Conservation (phyloP, 2,329 filamentous ascomycete species). For the Chrysosporium keratinophilum region DNA sequence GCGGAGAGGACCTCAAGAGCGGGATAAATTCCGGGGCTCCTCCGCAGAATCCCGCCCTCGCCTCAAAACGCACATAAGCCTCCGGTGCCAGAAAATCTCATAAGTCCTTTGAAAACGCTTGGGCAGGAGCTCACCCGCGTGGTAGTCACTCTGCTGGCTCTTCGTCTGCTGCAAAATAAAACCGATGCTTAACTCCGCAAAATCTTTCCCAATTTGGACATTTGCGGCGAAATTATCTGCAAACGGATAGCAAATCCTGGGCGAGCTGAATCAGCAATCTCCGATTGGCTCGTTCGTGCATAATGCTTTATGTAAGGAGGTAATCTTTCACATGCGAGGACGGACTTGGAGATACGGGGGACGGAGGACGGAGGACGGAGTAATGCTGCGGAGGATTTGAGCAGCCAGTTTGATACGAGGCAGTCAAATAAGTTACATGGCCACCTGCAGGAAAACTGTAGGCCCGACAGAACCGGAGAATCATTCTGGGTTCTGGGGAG, state of each 20-base stretch:
- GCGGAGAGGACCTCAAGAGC: not conserved
- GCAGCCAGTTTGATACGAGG: not conserved
- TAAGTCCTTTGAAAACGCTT: no score
- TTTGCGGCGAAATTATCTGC: constrained; percentile 5
- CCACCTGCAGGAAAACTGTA: no score
- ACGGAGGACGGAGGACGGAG: no score
- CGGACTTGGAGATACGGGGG: not conserved
- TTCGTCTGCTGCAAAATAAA: not conserved
- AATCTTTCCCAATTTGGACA: constrained; percentile 1
- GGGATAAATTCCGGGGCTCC: constrained; percentile 1
- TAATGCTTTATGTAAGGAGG: no score
- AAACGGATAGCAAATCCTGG: not conserved
- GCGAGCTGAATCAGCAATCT: constrained; percentile 2
- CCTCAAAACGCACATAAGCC: no score
- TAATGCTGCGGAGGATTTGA: not conserved
- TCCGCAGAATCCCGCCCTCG: not conserved
- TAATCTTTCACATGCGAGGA: not conserved
- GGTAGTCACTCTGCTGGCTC: not conserved
- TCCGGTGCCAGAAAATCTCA: no score
- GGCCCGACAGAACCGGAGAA: not conserved
- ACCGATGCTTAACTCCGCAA: not conserved
- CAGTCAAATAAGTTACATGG: no score
- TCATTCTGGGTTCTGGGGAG: not conserved
- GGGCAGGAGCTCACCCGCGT: no score
- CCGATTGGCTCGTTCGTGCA: constrained; percentile 2